phyloP scores from a whole-genome alignment of 1,284 basidiomycete genomes.

The Apiotrichum porosum region DNA sequence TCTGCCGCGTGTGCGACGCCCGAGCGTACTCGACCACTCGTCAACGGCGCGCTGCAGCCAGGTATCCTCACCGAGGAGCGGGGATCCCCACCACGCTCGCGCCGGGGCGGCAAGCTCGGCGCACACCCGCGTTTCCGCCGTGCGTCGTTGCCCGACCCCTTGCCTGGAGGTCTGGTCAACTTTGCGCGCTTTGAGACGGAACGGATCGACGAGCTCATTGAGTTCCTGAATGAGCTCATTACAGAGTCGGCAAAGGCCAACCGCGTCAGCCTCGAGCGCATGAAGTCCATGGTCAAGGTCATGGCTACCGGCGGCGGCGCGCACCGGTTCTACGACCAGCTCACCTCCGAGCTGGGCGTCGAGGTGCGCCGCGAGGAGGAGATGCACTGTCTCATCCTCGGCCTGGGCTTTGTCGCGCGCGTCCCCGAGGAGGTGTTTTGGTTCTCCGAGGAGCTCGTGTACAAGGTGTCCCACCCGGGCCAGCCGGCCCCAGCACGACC shows the following conservation, averaged over 20 bases:
- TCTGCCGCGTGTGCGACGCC: slow-evolving; percentile 28
- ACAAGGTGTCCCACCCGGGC: slow-evolving; percentile 66
- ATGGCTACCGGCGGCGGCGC: slow-evolving; percentile 98
- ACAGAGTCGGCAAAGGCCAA: slow-evolving; percentile 81
- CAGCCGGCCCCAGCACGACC: too few species aligned
- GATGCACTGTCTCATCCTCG: slow-evolving; percentile 98
- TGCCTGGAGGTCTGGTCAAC: slow-evolving; percentile 94
- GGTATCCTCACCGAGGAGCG: slow-evolving; percentile 45
- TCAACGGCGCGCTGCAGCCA: slow-evolving; percentile 76
- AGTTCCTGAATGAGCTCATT: slow-evolving; percentile 84
- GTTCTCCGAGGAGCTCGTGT: slow-evolving; percentile 96
- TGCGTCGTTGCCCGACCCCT: slow-evolving; percentile 63
- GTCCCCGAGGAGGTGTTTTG: slow-evolving; percentile 98
- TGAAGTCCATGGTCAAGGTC: slow-evolving; percentile 91
- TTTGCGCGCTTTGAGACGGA: slow-evolving; percentile 97
- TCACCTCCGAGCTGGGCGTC: slow-evolving; percentile 70
- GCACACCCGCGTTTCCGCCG: slow-evolving; percentile 64
- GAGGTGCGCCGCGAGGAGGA: slow-evolving; percentile 90
- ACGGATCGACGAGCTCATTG: slow-evolving; percentile 77
- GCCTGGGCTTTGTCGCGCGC: slow-evolving; percentile 88
- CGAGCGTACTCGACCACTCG: slow-evolving; percentile 45
- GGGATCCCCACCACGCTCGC: slow-evolving; percentile 25
- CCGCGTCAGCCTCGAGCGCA: slow-evolving; percentile 78
- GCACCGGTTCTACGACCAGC: slow-evolving; percentile 84
- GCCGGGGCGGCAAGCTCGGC: slow-evolving; percentile 5